Percentiles rank a stretch among this genome's conserved stretches.
Evolutionary conservation across 768 basidiomycete species (phyloP).

Genomic region (Boletus pseudo-olivaceus): DNA sequence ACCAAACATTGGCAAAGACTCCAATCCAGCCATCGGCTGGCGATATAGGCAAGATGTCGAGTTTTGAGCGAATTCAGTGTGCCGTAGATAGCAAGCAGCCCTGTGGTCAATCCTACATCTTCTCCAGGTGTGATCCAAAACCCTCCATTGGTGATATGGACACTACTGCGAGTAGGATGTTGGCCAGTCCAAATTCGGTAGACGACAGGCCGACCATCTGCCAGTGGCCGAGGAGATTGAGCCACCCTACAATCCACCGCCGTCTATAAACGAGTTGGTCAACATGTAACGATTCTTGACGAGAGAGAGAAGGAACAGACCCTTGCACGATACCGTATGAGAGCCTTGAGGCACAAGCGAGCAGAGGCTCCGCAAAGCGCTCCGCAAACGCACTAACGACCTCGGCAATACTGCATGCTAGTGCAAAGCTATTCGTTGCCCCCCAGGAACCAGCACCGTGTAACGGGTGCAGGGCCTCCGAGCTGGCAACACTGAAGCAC

Average conservation of each 20-base stretch:
- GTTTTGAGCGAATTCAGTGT: constrained; percentile 43
- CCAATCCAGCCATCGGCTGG: constrained; percentile 42
- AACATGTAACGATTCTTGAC: not conserved
- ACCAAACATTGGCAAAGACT: constrained; percentile 41
- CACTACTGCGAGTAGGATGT: constrained; percentile 31
- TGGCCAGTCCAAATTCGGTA: constrained; percentile 36
- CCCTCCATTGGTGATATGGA: constrained; percentile 27
- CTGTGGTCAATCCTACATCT: constrained; percentile 40
- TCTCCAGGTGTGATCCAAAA: constrained; percentile 38
- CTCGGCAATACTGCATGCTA: constrained; percentile 31
- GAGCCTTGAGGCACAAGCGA: constrained; percentile 45
- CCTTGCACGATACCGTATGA: constrained; percentile 57
- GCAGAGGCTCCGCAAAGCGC: constrained; percentile 70
- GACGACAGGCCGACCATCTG: constrained; percentile 30
- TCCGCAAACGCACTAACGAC: constrained; percentile 32
- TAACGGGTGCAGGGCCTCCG: constrained; percentile 35
- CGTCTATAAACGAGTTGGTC: constrained; percentile 11
- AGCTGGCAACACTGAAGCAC: constrained; percentile 36
- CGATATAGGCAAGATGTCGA: constrained; percentile 33
- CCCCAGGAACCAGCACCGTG: constrained; percentile 36
- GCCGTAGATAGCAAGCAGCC: constrained; percentile 40
- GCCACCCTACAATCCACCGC: constrained; percentile 35
- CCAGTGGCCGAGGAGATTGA: constrained; percentile 27
- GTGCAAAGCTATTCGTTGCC: constrained; percentile 22
- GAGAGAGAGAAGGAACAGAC: constrained; percentile 32